Percentiles rank a stretch among this genome's conserved stretches.
Conservation (phyloP, 2,329 filamentous ascomycete species). For the Plenodomus tracheiphilus region DNA sequence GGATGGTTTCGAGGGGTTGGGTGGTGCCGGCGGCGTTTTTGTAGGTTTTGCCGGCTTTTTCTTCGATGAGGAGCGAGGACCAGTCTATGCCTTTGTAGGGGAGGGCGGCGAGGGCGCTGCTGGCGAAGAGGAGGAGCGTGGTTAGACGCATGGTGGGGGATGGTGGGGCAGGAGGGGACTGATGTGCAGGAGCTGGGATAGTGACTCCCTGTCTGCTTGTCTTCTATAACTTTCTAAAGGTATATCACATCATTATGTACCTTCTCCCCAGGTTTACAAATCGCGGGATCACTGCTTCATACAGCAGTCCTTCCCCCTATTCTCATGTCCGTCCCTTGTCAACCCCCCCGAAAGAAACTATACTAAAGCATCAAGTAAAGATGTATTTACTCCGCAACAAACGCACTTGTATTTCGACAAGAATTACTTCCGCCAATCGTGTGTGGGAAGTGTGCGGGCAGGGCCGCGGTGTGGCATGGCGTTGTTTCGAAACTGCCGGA, state of each 20-base stretch:
- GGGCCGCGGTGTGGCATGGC: background rate
- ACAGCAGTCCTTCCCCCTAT: background rate
- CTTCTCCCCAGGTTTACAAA: too few species aligned
- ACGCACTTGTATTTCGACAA: background rate
- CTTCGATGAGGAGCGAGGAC: slow-evolving; percentile 68
- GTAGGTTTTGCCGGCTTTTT: slow-evolving; percentile 64
- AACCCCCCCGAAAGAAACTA: too few species aligned
- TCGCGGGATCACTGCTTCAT: background rate
- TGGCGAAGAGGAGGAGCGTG: slow-evolving; percentile 24
- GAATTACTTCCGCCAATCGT: background rate
- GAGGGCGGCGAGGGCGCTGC: slow-evolving; percentile 51
- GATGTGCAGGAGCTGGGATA: background rate
- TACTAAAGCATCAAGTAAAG: background rate
- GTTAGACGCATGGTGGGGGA: slow-evolving; percentile 32
- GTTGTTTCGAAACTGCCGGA: background rate
- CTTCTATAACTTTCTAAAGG: background rate
- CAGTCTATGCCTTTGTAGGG: slow-evolving; percentile 71
- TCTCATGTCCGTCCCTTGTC: too few species aligned
- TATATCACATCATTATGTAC: too few species aligned
- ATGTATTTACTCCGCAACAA: background rate
- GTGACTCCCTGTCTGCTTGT: background rate
- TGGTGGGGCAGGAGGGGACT: background rate
- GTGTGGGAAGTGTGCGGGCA: background rate
- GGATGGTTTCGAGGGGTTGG: slow-evolving; percentile 64
- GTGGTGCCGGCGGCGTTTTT: slow-evolving; percentile 58